These are phyloP conservation scores for Stereum hirsutum DNA, from an alignment of 1,284 basidiomycete genomes.

Conservation along the genomic window DNA sequence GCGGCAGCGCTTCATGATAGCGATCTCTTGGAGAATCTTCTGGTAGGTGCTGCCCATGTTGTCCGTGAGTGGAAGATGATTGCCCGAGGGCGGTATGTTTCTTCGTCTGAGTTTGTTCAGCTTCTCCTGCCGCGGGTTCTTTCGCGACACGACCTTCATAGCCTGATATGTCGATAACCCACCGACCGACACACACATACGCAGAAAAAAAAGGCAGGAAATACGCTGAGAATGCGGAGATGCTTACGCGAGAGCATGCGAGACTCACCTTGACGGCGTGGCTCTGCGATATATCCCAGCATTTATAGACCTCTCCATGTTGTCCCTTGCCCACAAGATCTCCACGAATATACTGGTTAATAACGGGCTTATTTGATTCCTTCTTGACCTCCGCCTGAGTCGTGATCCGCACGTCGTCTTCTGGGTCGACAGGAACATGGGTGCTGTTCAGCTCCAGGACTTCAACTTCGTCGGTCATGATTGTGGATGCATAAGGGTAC, in stretches of 20 bases:
- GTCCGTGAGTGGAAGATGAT: constrained; percentile 47
- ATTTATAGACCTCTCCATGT: constrained; percentile 75
- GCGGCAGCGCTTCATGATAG: constrained; percentile 94
- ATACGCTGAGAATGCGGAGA: neutral
- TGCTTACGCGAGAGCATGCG: neutral
- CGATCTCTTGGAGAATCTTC: constrained; percentile 86
- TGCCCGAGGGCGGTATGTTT: constrained; percentile 40
- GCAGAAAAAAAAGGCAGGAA: neutral
- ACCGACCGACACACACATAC: too few species aligned
- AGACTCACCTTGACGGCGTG: constrained; percentile 29
- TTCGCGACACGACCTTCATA: constrained; percentile 74
- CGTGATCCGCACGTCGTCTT: constrained; percentile 53
- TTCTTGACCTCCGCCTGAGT: constrained; percentile 31
- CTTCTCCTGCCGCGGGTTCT: constrained; percentile 44
- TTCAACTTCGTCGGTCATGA: constrained; percentile 10
- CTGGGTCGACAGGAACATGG: constrained; percentile 28
- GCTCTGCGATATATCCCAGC: constrained; percentile 42
- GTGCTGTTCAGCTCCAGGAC: too few species aligned
- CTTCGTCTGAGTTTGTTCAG: constrained; percentile 50
- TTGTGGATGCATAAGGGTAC: constrained; percentile 6
- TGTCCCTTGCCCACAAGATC: constrained; percentile 70
- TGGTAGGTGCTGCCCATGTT: constrained; percentile 64
- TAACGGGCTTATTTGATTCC: constrained; percentile 24
- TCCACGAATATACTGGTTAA: constrained; percentile 75
- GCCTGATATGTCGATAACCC: too few species aligned